phyloP scores from a whole-genome alignment of 306 rosid species.

The Glycine latifolia region DNA sequence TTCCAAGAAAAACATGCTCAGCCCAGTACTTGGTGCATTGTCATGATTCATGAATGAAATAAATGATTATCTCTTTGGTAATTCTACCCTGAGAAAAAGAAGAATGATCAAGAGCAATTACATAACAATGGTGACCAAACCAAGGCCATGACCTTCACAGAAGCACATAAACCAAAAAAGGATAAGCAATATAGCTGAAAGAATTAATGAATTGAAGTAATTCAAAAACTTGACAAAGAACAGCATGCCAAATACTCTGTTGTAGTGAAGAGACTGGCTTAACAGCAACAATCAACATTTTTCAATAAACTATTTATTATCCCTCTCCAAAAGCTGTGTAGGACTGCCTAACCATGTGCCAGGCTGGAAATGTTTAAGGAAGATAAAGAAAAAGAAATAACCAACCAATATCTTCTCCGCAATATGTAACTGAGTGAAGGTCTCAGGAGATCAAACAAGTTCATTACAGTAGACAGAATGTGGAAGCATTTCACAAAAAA shows the following conservation, averaged over 20 bases:
- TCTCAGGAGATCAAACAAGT: not conserved
- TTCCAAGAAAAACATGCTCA: not conserved
- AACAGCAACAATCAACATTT: not conserved
- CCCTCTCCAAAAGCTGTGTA: not conserved
- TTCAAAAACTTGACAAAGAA: not conserved
- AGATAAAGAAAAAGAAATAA: not conserved
- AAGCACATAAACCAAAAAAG: not conserved
- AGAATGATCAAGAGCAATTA: not conserved
- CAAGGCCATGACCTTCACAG: not conserved
- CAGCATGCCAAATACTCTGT: not conserved
- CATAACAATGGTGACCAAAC: not conserved
- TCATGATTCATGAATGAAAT: conserved; percentile 32
- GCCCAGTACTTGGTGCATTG: not conserved
- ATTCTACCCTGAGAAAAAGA: conserved; percentile 11
- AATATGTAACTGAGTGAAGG: not conserved
- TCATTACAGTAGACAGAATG: too few species aligned
- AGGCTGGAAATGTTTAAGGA: not conserved
- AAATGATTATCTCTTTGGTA: not conserved
- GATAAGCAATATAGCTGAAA: not conserved
- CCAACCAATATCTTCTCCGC: not conserved
- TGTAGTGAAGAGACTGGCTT: not conserved
- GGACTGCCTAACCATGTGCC: not conserved
- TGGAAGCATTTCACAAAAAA: too few species aligned
- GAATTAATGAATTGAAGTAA: not conserved
- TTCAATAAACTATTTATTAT: not conserved